Conservation (phyloP, 306 rosid species). For the barrel medic (Medicago truncatula) region MtrunA17r5.0-ANR NC_053042.1:8058001-8058500, state of each 20-base stretch:
- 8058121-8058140: slow-evolving; percentile 82
- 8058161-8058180: slow-evolving; percentile 16
- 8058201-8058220: slow-evolving; percentile 5
- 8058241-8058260: slow-evolving; percentile 17
- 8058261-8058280: not conserved
- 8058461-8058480: too few relatives aligned
- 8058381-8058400: too few relatives aligned
- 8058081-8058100: slow-evolving; percentile 82
- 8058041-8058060: slow-evolving; percentile 83
- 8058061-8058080: slow-evolving; percentile 82
- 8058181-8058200: not conserved
- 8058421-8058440: too few relatives aligned
- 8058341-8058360: too few relatives aligned
- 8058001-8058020: slow-evolving; percentile 56
- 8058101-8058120: slow-evolving; percentile 89
- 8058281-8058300: slow-evolving; percentile 1
- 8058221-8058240: not conserved
- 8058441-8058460: too few relatives aligned
- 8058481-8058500: too few relatives aligned
- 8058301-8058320: slow-evolving; percentile 22
- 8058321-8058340: not conserved
- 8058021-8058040: slow-evolving; percentile 70
- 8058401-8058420: too few relatives aligned
- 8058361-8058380: too few relatives aligned
- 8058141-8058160: slow-evolving; percentile 80